Evolutionary conservation across 805 yeast genomes (phyloP).

Genomic region (Lachancea fermentati): DNA sequence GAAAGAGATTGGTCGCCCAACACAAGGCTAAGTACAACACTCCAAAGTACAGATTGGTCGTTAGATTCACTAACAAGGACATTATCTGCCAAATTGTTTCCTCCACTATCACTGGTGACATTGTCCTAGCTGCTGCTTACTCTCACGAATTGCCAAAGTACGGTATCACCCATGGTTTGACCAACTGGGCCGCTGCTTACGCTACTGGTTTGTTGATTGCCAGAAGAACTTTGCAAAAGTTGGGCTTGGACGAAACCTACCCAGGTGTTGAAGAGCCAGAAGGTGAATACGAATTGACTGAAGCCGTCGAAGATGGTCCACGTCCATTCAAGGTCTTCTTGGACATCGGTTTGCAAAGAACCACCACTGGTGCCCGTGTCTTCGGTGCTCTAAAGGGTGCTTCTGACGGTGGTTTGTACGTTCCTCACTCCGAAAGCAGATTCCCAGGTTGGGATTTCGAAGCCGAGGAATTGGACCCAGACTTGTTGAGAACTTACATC

Average conservation of each 20-base stretch:
- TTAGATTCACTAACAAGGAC: conserved; percentile 99
- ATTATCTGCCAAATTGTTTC: conserved; percentile 97
- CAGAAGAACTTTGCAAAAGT: conserved; percentile 97
- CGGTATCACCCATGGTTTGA: conserved; percentile 97
- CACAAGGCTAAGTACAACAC: conserved; percentile 99
- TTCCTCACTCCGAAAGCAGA: conserved; percentile 99
- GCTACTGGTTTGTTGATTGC: conserved; percentile 98
- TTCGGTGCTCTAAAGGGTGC: conserved; percentile 99
- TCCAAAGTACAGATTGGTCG: conserved; percentile 99
- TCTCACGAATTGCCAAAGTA: conserved; percentile 97
- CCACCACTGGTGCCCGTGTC: conserved; percentile 99
- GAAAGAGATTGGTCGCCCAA: conserved; percentile 99
- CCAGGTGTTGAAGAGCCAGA: conserved; percentile 98
- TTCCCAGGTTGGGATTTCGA: conserved; percentile 99
- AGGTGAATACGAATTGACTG: conserved; percentile 98
- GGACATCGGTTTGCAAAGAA: conserved; percentile 99
- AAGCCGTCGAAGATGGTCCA: conserved; percentile 99
- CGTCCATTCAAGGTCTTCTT: conserved; percentile 99
- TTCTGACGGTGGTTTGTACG: conserved; percentile 98
- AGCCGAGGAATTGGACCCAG: conserved; percentile 96
- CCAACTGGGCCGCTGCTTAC: conserved; percentile 99
- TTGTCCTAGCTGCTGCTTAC: conserved; percentile 96
- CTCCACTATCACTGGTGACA: conserved; percentile 94
- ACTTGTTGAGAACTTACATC: conserved; percentile 96
- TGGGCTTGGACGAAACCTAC: conserved; percentile 98